phyloP scores from a whole-genome alignment of 2,329 filamentous ascomycete species.

The Apiospora malaysiana region DNA sequence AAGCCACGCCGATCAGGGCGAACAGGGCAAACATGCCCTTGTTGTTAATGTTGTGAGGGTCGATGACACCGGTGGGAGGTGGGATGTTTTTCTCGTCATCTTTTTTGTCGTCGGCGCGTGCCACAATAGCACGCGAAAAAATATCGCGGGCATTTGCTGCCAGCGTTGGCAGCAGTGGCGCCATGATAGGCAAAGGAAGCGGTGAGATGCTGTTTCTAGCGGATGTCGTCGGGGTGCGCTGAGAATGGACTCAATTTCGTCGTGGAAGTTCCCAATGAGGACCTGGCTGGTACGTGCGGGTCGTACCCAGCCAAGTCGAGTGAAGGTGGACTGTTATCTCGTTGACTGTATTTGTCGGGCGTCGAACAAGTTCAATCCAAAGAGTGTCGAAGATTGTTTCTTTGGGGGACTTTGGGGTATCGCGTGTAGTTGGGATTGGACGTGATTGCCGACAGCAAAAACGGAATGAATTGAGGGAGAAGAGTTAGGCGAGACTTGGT shows the following conservation, averaged over 20 bases:
- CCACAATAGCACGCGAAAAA: conserved; percentile 36
- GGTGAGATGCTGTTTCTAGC: background rate
- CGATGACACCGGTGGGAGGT: conserved; percentile 55
- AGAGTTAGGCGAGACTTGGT: background rate
- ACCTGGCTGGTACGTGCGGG: conserved; percentile 22
- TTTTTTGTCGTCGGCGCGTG: conserved; percentile 43
- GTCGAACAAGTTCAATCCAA: background rate
- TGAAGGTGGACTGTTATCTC: background rate
- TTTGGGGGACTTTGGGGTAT: conserved; percentile 5
- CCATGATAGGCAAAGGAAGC: conserved; percentile 32
- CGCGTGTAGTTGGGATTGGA: background rate
- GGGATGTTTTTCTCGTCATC: conserved; percentile 48
- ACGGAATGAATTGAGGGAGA: background rate
- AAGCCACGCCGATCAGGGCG: conserved; percentile 77
- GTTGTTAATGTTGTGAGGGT: conserved; percentile 65
- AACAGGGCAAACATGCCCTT: conserved; percentile 84
- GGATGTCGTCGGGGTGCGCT: conserved; percentile 17
- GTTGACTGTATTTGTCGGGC: background rate
- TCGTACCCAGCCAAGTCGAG: conserved; percentile 22
- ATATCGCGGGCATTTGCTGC: conserved; percentile 39
- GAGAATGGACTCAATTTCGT: background rate
- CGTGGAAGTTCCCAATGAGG: background rate
- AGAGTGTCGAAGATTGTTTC: background rate
- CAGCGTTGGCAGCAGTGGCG: conserved; percentile 38
- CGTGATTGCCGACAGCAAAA: background rate